Evolutionary conservation across 192 early-diverging fungal species (phyloP).

Genomic region (Backusella luteola): DNA sequence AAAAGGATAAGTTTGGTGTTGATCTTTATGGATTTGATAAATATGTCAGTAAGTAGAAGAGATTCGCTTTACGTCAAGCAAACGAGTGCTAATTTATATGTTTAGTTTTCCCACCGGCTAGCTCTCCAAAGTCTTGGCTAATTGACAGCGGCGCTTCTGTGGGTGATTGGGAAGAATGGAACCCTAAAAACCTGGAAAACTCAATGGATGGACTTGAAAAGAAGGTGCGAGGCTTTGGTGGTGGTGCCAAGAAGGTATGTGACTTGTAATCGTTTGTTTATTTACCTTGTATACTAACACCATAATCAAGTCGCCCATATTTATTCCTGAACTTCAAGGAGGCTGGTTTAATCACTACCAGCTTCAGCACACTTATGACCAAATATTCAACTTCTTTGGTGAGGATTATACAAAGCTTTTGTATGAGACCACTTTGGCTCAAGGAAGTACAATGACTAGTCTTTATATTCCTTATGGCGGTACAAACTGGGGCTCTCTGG

Average conservation of each 20-base stretch:
- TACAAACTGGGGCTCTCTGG: constrained; percentile 78
- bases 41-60: constrained; percentile 56
- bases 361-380: constrained; percentile 61
- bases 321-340: constrained; percentile 77
- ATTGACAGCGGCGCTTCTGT: constrained; percentile 33
- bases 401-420: constrained; percentile 63
- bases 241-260: constrained; percentile 52
- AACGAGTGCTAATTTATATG: neutral
- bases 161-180: constrained; percentile 57
- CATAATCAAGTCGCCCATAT: constrained; percentile 54
- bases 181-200: constrained; percentile 41
- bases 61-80: neutral
- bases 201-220: constrained; percentile 63
- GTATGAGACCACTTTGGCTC: constrained; percentile 61
- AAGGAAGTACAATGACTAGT: constrained; percentile 62
- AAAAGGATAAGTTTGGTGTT: constrained; percentile 59
- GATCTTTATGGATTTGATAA: constrained; percentile 83
- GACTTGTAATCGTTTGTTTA: too few relatives aligned
- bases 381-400: constrained; percentile 69
- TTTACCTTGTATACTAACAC: neutral
- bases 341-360: constrained; percentile 80
- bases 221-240: constrained; percentile 65
- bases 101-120: constrained; percentile 54
- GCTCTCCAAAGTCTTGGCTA: constrained; percentile 49
- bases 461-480: constrained; percentile 79